Conservation (phyloP, 106 monocot species). For the Dioscorea zingiberensis region DNA sequence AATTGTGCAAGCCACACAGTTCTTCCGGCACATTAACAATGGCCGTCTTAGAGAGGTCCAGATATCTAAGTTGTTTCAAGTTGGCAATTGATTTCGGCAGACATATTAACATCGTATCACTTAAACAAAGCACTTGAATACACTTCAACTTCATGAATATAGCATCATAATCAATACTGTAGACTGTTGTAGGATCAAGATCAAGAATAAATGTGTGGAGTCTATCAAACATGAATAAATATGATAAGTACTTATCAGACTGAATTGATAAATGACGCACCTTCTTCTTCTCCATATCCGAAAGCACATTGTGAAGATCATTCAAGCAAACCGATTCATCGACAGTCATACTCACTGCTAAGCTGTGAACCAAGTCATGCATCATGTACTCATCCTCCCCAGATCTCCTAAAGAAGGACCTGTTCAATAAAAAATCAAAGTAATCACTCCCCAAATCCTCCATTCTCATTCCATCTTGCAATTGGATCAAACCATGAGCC, state of each 20-base stretch:
- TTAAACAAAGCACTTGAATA: constrained; percentile 11
- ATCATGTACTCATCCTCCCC: too few relatives aligned
- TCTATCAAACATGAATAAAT: too few relatives aligned
- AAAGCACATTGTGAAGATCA: neutral
- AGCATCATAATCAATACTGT: too few relatives aligned
- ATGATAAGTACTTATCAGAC: too few relatives aligned
- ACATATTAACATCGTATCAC: neutral
- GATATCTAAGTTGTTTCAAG: neutral
- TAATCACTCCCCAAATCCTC: constrained; percentile 16
- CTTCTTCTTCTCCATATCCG: neutral
- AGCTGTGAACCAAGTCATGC: too few relatives aligned
- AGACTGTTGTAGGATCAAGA: neutral
- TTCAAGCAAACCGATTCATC: constrained; percentile 5
- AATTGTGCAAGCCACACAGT: neutral
- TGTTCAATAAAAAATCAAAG: constrained; percentile 9
- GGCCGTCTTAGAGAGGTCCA: too few relatives aligned
- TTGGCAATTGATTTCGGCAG: neutral
- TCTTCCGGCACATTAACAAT: too few relatives aligned
- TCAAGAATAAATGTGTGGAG: constrained; percentile 14
- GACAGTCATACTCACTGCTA: too few relatives aligned
- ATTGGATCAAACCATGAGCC: constrained; percentile 16
- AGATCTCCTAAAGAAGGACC: constrained; percentile 12
- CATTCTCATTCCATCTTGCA: constrained; percentile 1
- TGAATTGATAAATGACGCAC: neutral
- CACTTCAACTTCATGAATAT: constrained; percentile 8